phyloP scores from a whole-genome alignment of 805 yeast species.

The Candida andamanensis region DNA sequence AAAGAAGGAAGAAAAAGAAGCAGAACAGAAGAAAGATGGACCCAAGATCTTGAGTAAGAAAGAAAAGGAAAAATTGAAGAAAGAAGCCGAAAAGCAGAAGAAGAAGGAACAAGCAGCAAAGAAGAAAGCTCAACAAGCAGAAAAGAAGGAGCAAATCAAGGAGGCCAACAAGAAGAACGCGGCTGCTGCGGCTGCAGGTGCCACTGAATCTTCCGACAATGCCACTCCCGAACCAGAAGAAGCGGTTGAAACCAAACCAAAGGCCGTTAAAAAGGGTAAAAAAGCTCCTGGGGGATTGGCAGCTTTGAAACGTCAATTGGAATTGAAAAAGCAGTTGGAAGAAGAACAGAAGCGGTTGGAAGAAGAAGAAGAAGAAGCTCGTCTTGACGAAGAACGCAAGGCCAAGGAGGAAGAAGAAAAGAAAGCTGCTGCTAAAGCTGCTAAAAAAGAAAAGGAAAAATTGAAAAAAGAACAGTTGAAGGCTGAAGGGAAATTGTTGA shows the following conservation, averaged over 20 bases:
- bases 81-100: constrained; percentile 82
- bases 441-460: constrained; percentile 83
- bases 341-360: constrained; percentile 71
- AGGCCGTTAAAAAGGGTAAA: constrained; percentile 47
- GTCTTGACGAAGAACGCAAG: constrained; percentile 46
- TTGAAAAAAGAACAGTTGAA: constrained; percentile 84
- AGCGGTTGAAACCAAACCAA: constrained; percentile 26
- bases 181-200: constrained; percentile 24
- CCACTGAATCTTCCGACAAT: constrained; percentile 19
- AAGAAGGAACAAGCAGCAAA: constrained; percentile 87
- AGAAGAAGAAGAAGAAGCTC: constrained; percentile 57
- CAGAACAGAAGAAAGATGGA: constrained; percentile 48
- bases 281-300: constrained; percentile 90
- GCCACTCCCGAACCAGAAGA: constrained; percentile 29
- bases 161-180: constrained; percentile 43
- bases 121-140: constrained; percentile 69
- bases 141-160: constrained; percentile 53
- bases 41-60: constrained; percentile 85
- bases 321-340: constrained; percentile 80
- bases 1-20: constrained; percentile 55
- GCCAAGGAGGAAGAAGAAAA: constrained; percentile 61
- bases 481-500: constrained; percentile 91
- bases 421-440: constrained; percentile 52
- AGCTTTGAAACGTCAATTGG: constrained; percentile 84
- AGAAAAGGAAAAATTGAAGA: constrained; percentile 92